Conservation (phyloP, 805 yeast species). For the Candida ulmi region DNA sequence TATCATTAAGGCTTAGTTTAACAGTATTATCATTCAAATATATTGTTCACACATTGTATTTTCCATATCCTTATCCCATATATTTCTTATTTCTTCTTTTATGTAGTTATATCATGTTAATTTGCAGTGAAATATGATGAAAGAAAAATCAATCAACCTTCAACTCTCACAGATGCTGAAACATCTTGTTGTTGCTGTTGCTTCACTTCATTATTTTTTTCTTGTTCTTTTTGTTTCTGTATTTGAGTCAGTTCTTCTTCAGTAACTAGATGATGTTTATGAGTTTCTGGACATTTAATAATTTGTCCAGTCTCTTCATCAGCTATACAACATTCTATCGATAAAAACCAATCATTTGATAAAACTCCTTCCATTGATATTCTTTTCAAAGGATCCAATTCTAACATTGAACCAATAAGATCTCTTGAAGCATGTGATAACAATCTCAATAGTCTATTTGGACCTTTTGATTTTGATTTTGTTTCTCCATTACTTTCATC, state of each 20-base stretch:
- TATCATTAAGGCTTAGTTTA: no score
- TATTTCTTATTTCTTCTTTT: no score
- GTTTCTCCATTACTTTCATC: slow-evolving; percentile 21
- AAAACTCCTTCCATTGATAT: slow-evolving; percentile 51
- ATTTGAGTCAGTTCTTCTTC: slow-evolving; percentile 51
- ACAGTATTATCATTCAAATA: no score
- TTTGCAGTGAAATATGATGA: no score
- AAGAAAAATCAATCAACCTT: no score
- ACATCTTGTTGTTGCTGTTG: no score
- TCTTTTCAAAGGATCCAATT: slow-evolving; percentile 52
- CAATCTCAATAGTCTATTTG: slow-evolving; percentile 63
- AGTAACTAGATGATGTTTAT: slow-evolving; percentile 62
- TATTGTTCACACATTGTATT: neutral
- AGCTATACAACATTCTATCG: slow-evolving; percentile 48
- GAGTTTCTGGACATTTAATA: slow-evolving; percentile 31
- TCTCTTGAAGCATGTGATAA: slow-evolving; percentile 64
- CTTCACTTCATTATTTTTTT: slow-evolving; percentile 23
- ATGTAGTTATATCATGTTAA: no score
- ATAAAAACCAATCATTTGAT: slow-evolving; percentile 49
- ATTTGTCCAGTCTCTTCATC: slow-evolving; percentile 21
- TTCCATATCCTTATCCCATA: no score
- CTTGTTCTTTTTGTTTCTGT: slow-evolving; percentile 30
- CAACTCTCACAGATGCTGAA: slow-evolving; percentile 11
- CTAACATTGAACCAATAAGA: slow-evolving; percentile 61
- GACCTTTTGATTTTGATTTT: slow-evolving; percentile 52